These are phyloP conservation scores for Arthromyces matolae DNA, from an alignment of 768 basidiomycete species.

Conservation along the genomic window DNA sequence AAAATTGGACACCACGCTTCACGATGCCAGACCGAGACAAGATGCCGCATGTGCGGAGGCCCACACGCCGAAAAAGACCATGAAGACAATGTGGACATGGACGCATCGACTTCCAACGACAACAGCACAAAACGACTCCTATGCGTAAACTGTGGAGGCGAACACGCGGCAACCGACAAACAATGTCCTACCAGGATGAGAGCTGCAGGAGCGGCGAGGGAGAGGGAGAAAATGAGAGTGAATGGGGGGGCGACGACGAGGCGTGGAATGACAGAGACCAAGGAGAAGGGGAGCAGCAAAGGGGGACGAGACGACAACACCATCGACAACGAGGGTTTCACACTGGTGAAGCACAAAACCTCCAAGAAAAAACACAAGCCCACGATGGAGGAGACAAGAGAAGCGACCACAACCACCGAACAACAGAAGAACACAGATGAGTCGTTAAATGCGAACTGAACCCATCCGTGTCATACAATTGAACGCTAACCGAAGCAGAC, in stretches of 20 bases:
- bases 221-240: neutral
- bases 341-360: slow-evolving; percentile 12
- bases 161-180: slow-evolving; percentile 1
- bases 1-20: slow-evolving; percentile 1
- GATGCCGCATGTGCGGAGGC: neutral
- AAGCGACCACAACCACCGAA: neutral
- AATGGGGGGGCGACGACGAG: neutral
- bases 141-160: neutral
- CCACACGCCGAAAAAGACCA: neutral
- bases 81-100: neutral
- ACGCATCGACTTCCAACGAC: neutral
- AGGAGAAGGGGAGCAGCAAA: neutral
- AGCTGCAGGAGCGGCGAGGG: neutral
- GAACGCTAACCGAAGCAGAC: neutral
- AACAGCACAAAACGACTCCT: neutral
- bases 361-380: slow-evolving; percentile 8
- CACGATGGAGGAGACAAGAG: neutral
- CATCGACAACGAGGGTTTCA: slow-evolving; percentile 11
- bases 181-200: neutral
- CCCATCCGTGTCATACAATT: neutral
- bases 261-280: neutral
- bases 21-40: neutral
- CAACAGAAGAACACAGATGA: neutral
- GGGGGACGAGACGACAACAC: neutral
- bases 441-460: neutral